phyloP scores from a whole-genome alignment of 805 yeast species.

The Candida taoyuanica region DNA sequence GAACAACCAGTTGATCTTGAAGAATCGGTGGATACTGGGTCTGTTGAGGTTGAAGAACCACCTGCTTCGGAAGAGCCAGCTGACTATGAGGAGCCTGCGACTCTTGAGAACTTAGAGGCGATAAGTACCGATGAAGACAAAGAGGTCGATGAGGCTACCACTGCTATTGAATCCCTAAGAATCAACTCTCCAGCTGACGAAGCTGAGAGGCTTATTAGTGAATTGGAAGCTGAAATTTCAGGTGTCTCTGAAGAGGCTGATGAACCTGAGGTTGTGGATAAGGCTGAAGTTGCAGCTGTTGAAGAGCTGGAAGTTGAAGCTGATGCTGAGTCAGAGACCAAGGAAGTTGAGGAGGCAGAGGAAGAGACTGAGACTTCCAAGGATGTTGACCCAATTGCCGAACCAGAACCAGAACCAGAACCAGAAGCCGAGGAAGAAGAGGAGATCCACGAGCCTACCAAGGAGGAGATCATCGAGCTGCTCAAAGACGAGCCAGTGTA shows the following conservation, averaged over 20 bases:
- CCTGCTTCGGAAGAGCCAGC: constrained; percentile 1
- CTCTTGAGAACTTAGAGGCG: not conserved
- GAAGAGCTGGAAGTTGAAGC: not conserved
- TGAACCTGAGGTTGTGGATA: not conserved
- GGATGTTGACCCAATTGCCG: constrained; percentile 3
- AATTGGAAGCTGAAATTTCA: constrained; percentile 18
- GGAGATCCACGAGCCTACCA: constrained; percentile 26
- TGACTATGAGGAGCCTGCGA: not conserved
- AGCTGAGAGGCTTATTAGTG: constrained; percentile 20
- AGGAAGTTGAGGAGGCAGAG: constrained; percentile 1
- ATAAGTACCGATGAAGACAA: not conserved
- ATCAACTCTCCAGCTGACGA: constrained; percentile 17
- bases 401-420: constrained; percentile 4
- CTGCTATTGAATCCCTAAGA: not conserved
- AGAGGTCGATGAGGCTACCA: not conserved
- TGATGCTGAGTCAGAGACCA: constrained; percentile 12
- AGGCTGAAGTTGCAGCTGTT: not conserved
- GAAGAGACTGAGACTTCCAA: not conserved
- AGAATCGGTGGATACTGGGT: not conserved
- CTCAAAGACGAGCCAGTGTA: constrained; percentile 54
- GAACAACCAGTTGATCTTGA: not conserved
- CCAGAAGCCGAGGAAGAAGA: constrained; percentile 15
- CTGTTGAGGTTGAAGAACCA: constrained; percentile 3
- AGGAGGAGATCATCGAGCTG: constrained; percentile 26
- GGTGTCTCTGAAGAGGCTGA: not conserved